Conservation (phyloP, 2,329 filamentous ascomycete genomes). For the Colletotrichum eremochloae region DNA sequence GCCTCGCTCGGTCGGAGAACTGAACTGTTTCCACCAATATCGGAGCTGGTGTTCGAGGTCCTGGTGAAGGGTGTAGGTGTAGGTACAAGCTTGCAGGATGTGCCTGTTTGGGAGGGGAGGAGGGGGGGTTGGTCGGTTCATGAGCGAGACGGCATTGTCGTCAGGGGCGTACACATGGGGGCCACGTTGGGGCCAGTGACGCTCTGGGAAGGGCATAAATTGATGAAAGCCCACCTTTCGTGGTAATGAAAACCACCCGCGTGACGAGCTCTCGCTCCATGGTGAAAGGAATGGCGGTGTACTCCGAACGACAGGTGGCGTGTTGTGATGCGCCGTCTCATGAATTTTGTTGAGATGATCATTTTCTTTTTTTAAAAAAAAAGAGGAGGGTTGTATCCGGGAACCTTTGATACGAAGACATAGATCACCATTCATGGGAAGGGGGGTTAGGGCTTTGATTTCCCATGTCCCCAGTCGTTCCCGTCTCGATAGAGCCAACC, state of each 20-base stretch:
- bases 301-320: not conserved
- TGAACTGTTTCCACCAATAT: conserved; percentile 15
- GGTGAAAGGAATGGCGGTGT: conserved; percentile 5
- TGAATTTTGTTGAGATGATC: not conserved
- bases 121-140: too few species aligned
- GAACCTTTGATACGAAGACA: not conserved
- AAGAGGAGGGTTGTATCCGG: not conserved
- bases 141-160: not conserved
- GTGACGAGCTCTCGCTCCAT: not conserved
- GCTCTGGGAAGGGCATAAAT: not conserved
- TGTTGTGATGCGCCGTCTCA: conserved; percentile 5
- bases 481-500: conserved; percentile 9
- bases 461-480: not conserved
- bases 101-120: not conserved
- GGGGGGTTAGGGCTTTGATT: not conserved
- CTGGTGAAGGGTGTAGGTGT: not conserved
- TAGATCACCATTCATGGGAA: not conserved
- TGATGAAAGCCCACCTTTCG: not conserved
- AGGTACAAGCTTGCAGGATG: not conserved
- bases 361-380: not conserved
- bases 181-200: not conserved
- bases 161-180: not conserved
- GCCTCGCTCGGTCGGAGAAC: not conserved
- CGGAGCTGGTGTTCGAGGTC: not conserved
- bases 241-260: not conserved